A percentile compares a stretch with the other conserved stretches of the same genome.
These are phyloP conservation scores for Limonium bicolor DNA, from an alignment of 148 eudicot species.

Conservation along the genomic window DNA sequence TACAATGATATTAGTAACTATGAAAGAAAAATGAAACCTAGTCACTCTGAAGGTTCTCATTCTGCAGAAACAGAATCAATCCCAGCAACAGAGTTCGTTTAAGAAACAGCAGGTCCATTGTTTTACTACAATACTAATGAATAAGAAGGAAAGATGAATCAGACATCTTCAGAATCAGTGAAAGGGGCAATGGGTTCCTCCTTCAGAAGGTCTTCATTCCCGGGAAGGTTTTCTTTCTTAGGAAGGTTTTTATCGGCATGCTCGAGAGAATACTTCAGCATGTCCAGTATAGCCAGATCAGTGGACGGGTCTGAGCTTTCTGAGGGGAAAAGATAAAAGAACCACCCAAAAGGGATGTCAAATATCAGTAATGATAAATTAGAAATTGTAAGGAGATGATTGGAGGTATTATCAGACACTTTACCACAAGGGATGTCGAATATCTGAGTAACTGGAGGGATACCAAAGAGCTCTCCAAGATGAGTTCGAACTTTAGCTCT, in stretches of 20 bases:
- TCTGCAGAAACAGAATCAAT: too few relatives aligned
- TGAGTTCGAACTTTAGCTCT: constrained; percentile 52
- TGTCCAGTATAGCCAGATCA: constrained; percentile 36
- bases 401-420: neutral
- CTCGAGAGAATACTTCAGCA: constrained; percentile 54
- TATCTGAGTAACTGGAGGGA: constrained; percentile 55
- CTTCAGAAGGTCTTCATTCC: too few relatives aligned
- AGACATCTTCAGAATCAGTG: too few relatives aligned
- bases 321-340: constrained; percentile 5
- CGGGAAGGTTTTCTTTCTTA: too few relatives aligned
- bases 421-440: constrained; percentile 76
- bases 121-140: too few relatives aligned
- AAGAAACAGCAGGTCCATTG: too few relatives aligned
- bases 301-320: constrained; percentile 40
- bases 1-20: too few relatives aligned
- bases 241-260: constrained; percentile 73
- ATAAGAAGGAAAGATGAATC: too few relatives aligned
- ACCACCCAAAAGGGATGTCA: neutral
- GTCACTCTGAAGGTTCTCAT: too few relatives aligned
- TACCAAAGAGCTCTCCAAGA: constrained; percentile 65
- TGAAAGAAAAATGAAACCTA: too few relatives aligned
- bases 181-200: too few relatives aligned
- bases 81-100: too few relatives aligned
- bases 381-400: neutral
- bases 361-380: neutral